A percentile compares a stretch with the other conserved stretches of the same genome.
Evolutionary conservation across 306 rosid species (phyloP).

Genomic region (Lathyrus oleraceus): DNA sequence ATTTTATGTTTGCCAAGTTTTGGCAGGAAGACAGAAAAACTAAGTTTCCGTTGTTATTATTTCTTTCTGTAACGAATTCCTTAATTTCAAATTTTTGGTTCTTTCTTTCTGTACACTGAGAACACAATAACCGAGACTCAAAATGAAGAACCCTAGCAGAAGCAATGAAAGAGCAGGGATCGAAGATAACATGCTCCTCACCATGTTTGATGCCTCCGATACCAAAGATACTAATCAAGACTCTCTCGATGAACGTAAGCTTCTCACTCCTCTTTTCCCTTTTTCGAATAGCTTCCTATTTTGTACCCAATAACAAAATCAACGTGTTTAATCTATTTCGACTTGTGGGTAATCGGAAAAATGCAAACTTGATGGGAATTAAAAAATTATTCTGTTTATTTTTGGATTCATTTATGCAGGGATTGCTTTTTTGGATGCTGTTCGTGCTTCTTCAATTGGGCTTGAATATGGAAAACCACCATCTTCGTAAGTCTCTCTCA

Average conservation of each 20-base stretch:
- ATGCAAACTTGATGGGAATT: neutral
- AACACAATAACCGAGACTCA: too few relatives aligned
- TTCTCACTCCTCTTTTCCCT: neutral
- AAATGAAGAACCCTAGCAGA: constrained; percentile 50
- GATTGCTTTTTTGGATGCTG: constrained; percentile 72
- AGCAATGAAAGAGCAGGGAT: constrained; percentile 35
- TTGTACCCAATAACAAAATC: neutral
- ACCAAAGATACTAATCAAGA: constrained; percentile 55
- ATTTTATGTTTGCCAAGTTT: neutral
- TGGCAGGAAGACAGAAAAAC: constrained; percentile 29
- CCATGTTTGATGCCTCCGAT: constrained; percentile 65
- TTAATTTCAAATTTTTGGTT: too few relatives aligned
- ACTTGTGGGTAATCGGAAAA: constrained; percentile 4
- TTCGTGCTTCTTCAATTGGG: constrained; percentile 69
- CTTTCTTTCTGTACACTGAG: too few relatives aligned
- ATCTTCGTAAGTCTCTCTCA: constrained; percentile 43
- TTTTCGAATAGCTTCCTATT: neutral
- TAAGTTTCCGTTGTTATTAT: too few relatives aligned
- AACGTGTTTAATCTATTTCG: neutral
- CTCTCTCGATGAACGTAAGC: constrained; percentile 68
- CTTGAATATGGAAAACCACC: constrained; percentile 55
- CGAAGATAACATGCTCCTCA: constrained; percentile 67
- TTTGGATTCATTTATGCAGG: constrained; percentile 43
- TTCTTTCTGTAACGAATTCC: too few relatives aligned
- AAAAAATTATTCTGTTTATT: neutral